These are phyloP conservation scores for Paralagenidium karlingii DNA, from an alignment of 352 stramenopile species.

Conservation along the genomic window DNA sequence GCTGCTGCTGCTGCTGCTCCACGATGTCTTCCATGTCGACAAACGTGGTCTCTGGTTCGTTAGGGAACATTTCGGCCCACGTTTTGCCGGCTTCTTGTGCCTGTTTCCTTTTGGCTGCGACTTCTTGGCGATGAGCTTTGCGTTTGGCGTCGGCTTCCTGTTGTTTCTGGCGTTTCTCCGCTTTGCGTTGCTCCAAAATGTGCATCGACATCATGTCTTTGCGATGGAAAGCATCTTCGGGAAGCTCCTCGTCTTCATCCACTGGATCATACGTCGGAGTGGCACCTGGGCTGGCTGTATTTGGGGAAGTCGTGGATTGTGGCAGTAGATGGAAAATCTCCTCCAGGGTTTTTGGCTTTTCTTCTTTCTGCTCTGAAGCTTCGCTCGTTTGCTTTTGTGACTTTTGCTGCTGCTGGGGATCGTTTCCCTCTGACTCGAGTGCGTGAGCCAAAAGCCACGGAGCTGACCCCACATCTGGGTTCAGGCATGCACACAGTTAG, in stretches of 20 bases:
- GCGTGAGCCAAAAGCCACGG: constrained; percentile 53
- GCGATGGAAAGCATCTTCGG: constrained; percentile 64
- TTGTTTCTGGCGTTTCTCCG: constrained; percentile 43
- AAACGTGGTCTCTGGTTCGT: constrained; percentile 62
- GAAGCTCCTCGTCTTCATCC: constrained; percentile 60
- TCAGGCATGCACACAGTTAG: background rate
- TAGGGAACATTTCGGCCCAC: constrained; percentile 71
- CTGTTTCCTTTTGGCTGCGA: constrained; percentile 35
- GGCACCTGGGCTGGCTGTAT: constrained; percentile 1
- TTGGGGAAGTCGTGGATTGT: background rate
- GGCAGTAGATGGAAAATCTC: constrained; percentile 59
- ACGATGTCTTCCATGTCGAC: constrained; percentile 65
- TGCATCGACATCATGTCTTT: constrained; percentile 83
- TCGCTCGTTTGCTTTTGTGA: background rate
- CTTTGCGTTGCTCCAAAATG: constrained; percentile 55
- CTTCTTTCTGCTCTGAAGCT: background rate
- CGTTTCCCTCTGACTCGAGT: constrained; percentile 17
- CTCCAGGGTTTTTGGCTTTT: constrained; percentile 31
- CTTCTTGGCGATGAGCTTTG: constrained; percentile 20
- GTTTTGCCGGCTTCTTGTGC: constrained; percentile 44
- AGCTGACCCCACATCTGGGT: constrained; percentile 37
- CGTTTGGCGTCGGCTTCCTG: constrained; percentile 43
- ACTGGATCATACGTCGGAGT: constrained; percentile 37
- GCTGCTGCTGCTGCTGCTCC: constrained; percentile 11
- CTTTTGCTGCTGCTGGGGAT: background rate